Percentiles rank a stretch among this genome's conserved stretches.
phyloP scores from a whole-genome alignment of 202 grass and related monocot genomes.

The Brachypodium distachyon region DNA sequence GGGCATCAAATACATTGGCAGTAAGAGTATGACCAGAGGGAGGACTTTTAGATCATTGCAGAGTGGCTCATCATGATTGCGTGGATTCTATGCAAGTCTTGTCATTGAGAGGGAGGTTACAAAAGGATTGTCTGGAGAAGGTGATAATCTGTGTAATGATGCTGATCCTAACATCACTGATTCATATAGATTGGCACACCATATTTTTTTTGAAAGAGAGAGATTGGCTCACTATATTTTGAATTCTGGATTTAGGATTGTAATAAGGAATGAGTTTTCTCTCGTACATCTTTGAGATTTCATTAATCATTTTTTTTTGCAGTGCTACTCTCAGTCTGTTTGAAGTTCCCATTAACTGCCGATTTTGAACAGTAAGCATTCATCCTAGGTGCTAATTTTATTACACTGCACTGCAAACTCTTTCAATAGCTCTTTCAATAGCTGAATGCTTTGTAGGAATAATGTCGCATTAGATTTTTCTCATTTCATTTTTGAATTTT shows the following conservation, averaged over 20 bases:
- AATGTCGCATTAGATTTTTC: not conserved
- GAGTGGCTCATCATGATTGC: slow-evolving; percentile 45
- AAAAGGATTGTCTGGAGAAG: slow-evolving; percentile 32
- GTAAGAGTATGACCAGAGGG: slow-evolving; percentile 52
- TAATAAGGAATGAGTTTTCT: not conserved
- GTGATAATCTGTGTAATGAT: slow-evolving; percentile 31
- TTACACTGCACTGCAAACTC: not conserved
- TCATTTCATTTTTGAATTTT: not conserved
- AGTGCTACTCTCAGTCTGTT: not conserved
- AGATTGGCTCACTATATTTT: slow-evolving; percentile 31
- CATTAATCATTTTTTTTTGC: not conserved
- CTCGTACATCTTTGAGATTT: not conserved
- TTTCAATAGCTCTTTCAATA: not conserved
- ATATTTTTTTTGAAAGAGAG: not conserved
- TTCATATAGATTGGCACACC: slow-evolving; percentile 10
- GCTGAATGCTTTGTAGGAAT: not conserved
- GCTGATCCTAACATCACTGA: slow-evolving; percentile 29
- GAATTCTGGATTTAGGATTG: not conserved
- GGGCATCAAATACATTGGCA: slow-evolving; percentile 48
- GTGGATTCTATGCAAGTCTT: slow-evolving; percentile 28
- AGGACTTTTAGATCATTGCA: slow-evolving; percentile 32
- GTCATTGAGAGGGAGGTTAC: slow-evolving; percentile 34
- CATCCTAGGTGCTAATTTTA: not conserved
- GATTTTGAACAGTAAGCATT: not conserved
- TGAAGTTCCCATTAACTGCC: not conserved